Conservation (phyloP, 345 rosid genomes). For the Brassica incana region DNA sequence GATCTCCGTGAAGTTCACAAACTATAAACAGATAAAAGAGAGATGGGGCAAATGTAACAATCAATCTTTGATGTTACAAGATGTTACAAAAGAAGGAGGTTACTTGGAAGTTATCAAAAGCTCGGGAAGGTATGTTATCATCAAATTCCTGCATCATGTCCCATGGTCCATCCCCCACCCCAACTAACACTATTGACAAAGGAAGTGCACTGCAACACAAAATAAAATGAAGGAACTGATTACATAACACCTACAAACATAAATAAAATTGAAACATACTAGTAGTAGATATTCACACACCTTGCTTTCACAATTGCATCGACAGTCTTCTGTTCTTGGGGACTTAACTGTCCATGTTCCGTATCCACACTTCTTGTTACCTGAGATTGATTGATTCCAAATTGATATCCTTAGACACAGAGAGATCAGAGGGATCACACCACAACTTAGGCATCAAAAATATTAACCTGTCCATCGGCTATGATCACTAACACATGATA, state of each 20-base stretch:
- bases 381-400: not conserved
- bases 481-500: slow-evolving; percentile 93
- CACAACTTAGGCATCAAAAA: slow-evolving; percentile 2
- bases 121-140: slow-evolving; percentile 96
- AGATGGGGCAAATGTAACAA: not conserved
- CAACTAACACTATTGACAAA: slow-evolving; percentile 80
- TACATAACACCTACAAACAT: not conserved
- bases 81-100: not conserved
- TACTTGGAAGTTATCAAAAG: slow-evolving; percentile 96
- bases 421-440: not conserved
- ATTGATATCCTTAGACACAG: not conserved
- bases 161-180: slow-evolving; percentile 99
- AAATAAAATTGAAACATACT: not conserved
- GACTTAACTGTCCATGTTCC: not conserved
- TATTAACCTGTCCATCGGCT: slow-evolving; percentile 99
- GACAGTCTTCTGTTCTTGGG: not conserved
- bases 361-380: not conserved
- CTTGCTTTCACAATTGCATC: not conserved
- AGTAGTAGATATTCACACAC: not conserved
- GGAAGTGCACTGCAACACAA: slow-evolving; percentile 51
- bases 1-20: slow-evolving; percentile 90
- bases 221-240: not conserved
- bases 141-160: slow-evolving; percentile 97
- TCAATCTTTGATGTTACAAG: not conserved
- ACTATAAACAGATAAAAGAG: slow-evolving; percentile 46